Percentiles rank a stretch among this genome's conserved stretches.
Evolutionary conservation across 2,329 filamentous ascomycete genomes (phyloP).

Genomic region (Cyanodermella asteris): DNA sequence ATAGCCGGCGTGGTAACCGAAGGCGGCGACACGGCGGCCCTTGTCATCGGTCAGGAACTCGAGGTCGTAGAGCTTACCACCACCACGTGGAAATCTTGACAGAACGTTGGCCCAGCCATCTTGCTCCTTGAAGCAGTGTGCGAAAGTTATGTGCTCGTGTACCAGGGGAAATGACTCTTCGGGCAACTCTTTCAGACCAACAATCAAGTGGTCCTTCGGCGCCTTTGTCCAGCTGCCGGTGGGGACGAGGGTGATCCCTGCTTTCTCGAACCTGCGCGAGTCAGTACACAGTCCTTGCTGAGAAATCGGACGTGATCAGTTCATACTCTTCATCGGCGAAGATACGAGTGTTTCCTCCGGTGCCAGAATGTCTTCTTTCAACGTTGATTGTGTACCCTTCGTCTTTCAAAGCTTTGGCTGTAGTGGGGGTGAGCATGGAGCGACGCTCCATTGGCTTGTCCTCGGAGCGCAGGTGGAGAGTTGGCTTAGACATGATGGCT

Average conservation of each 20-base stretch:
- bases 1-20: slow-evolving; percentile 52
- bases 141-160: slow-evolving; percentile 52
- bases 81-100: slow-evolving; percentile 54
- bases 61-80: slow-evolving; percentile 60
- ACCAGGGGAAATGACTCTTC: slow-evolving; percentile 44
- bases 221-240: slow-evolving; percentile 47
- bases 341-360: slow-evolving; percentile 46
- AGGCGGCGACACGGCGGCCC: slow-evolving; percentile 49
- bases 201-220: slow-evolving; percentile 44
- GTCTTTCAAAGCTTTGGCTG: slow-evolving; percentile 39
- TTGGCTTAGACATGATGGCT: neutral
- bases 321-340: slow-evolving; percentile 18
- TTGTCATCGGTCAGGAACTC: slow-evolving; percentile 62
- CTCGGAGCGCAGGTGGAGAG: slow-evolving; percentile 3
- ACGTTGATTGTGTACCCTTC: slow-evolving; percentile 48
- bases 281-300: too few relatives aligned
- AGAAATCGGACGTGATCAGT: slow-evolving; percentile 1
- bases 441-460: slow-evolving; percentile 6
- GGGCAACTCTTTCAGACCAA: slow-evolving; percentile 59
- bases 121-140: slow-evolving; percentile 54
- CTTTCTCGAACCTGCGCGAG: slow-evolving; percentile 38
- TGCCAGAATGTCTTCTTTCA: too few relatives aligned
- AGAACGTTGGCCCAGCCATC: slow-evolving; percentile 59
- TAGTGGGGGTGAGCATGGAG: slow-evolving; percentile 22
- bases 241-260: slow-evolving; percentile 41